A percentile compares a stretch with the other conserved stretches of the same genome.
These are phyloP conservation scores for Phytopythium kandeliae DNA, from an alignment of 352 stramenopile genomes.

Conservation along the genomic window DNA sequence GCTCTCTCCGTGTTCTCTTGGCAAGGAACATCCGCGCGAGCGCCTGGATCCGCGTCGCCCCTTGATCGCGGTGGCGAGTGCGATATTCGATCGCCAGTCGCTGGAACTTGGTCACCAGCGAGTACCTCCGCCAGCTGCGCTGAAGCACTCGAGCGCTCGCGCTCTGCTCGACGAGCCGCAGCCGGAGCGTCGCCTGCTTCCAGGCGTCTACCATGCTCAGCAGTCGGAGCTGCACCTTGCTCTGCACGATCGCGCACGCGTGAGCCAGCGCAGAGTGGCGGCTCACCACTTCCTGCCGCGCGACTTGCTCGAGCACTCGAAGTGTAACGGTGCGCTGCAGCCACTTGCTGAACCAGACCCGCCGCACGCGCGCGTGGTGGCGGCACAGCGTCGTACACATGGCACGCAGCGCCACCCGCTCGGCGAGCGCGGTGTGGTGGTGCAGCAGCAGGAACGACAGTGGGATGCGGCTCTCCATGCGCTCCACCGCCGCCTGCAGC, in stretches of 20 bases:
- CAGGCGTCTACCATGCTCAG: constrained; percentile 8
- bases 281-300: constrained; percentile 11
- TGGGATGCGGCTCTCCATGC: constrained; percentile 10
- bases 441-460: constrained; percentile 18
- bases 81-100: constrained; percentile 15
- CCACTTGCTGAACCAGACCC: constrained; percentile 11
- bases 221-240: constrained; percentile 13
- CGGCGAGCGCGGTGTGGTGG: constrained; percentile 13
- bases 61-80: constrained; percentile 11
- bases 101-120: constrained; percentile 13
- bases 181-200: constrained; percentile 3
- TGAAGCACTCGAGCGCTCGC: constrained; percentile 14
- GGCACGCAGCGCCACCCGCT: constrained; percentile 14
- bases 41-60: constrained; percentile 20
- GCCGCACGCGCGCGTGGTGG: constrained; percentile 14
- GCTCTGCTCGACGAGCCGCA: constrained; percentile 19
- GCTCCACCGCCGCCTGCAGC: constrained; percentile 6
- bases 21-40: constrained; percentile 14
- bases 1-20: constrained; percentile 5
- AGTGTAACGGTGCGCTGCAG: constrained; percentile 15
- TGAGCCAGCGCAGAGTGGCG: constrained; percentile 26
- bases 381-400: constrained; percentile 11
- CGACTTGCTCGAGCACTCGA: constrained; percentile 17
- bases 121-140: constrained; percentile 18
- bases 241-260: constrained; percentile 31